Evolutionary conservation across 805 yeast genomes (phyloP), one percentile per base, ranked within the genome.

Genomic region (Kazachstania kunashirensis): DNA sequence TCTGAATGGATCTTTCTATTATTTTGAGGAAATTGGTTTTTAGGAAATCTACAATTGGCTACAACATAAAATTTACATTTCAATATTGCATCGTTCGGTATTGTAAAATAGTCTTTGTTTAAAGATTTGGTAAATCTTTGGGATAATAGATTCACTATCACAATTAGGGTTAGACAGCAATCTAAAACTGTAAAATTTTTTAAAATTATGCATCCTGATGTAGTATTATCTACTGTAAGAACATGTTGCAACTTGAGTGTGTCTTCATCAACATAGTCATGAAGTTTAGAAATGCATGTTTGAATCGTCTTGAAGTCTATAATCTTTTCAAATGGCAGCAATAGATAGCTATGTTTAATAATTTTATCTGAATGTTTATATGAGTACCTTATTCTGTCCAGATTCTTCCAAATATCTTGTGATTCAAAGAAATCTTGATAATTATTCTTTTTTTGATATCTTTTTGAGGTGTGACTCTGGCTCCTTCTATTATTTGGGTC

Each of bases 401-500:
- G 31, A 14, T 39, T 49, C 27, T 46, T 42, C 55, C 55, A 50
- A 6, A 53, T 37, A 35, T 50, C 55, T 24, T 52, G 54, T 1
- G 47, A 36, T 29, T 46, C 50, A 27, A 38, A 40, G 12, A 5
- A 13, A 11, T 37, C 40, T 3, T 18, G 15, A 18, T 27, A 24
- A 12, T 12, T 13, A 14, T 14, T 25, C 18, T 29, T 24, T 13
- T 16, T 33, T 20, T 32, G 36, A 21, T 24, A 31, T 27, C 38
- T 26, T 24, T 36, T 41, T 16, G 13, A 5, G 11, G 5, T 12
- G 5, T 34, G 7, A 5, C 24, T n/a, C 1, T 9, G 24, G 13
- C 21, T 14, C 10, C 23, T 37, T 3, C 35, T 26, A n/a, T 6
- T 23, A 3, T 27, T 29, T 18, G 29, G 24, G 29, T 36, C 36